Percentiles rank a stretch among this genome's conserved stretches.
phyloP scores from a whole-genome alignment of 805 yeast genomes.

The Candida ipomoeae region DNA sequence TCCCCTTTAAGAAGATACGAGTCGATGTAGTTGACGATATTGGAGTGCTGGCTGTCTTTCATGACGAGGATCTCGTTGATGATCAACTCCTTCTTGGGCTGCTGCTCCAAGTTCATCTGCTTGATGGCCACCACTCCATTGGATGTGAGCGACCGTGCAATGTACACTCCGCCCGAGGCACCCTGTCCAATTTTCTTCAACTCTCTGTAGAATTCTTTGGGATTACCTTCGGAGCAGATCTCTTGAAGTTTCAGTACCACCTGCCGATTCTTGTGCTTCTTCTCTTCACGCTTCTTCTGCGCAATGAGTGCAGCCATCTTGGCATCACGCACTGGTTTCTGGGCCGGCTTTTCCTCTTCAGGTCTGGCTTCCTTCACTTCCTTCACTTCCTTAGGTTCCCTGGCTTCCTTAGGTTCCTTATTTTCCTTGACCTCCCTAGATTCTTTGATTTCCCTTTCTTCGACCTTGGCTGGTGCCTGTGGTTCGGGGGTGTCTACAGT shows the following conservation, averaged over 20 bases:
- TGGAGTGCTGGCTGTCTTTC: constrained; percentile 20
- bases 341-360: constrained; percentile 9
- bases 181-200: constrained; percentile 93
- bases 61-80: constrained; percentile 37
- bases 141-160: constrained; percentile 58
- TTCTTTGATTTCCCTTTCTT: neutral
- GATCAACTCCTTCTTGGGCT: constrained; percentile 92
- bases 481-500: neutral
- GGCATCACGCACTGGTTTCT: constrained; percentile 43
- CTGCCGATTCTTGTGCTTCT: constrained; percentile 66
- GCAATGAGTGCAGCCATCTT: constrained; percentile 52
- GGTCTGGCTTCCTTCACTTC: constrained; percentile 11
- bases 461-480: constrained; percentile 8
- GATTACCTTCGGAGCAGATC: constrained; percentile 85
- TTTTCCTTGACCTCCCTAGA: too few relatives aligned
- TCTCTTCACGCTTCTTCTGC: constrained; percentile 74
- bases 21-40: constrained; percentile 20
- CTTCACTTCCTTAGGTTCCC: constrained; percentile 1
- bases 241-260: constrained; percentile 65
- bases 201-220: constrained; percentile 61
- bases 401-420: too few relatives aligned
- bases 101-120: constrained; percentile 92
- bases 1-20: constrained; percentile 57
- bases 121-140: constrained; percentile 72
- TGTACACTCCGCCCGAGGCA: constrained; percentile 95